Base-by-base conservation (phyloP, 345 rosid species). In the Triadica sebifera region DNA sequence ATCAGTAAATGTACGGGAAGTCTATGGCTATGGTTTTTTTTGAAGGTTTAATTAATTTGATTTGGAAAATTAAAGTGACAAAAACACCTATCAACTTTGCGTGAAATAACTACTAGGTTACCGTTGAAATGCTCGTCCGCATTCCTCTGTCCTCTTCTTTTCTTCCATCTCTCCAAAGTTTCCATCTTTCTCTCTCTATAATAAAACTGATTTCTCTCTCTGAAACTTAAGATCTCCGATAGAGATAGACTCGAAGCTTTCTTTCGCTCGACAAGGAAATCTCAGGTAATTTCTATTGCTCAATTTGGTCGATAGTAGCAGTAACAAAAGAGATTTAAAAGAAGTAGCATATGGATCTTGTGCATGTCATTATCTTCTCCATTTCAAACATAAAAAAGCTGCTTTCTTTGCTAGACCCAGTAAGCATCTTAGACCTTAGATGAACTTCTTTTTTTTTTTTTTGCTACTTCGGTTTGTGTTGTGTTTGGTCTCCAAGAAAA, bases 151-250 rank as follows among this genome's bases (percentile, higher is more conserved):
- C 11, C n/a, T 22, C 55, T 57, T 24, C 4, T 11, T 25, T 59
- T 59, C 45, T 58, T 71, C 66, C 56, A 45, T 71, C 66, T 45
- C 29, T 60, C 25, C 51, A 70, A 25, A 45, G 64, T 47, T 20
- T 24, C 12, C 34, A 37, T 47, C 58, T 47, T 13, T 11, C 43
- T 59, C 12, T 50, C 12, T 25, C 58, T 50, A 8, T 25, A 8
- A 13, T 2, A 37, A 55, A 2, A 51, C 46, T 8, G 16, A 53
- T 52, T 29, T 17, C 57, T 17, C n/a, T 52, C 20, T 16, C 57
- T 6, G 37, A 39, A n/a, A 22, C 37, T 47, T 12, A 20, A 29
- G 58, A 67, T 67, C 38, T 56, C 13, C 51, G 17, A 12, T 55
- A 20, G 11, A 11, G 34, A 29, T 29, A 1, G 34, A 29, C 34